Conservation (phyloP, 2,329 filamentous ascomycete species). For the Fusarium sp. region DNA sequence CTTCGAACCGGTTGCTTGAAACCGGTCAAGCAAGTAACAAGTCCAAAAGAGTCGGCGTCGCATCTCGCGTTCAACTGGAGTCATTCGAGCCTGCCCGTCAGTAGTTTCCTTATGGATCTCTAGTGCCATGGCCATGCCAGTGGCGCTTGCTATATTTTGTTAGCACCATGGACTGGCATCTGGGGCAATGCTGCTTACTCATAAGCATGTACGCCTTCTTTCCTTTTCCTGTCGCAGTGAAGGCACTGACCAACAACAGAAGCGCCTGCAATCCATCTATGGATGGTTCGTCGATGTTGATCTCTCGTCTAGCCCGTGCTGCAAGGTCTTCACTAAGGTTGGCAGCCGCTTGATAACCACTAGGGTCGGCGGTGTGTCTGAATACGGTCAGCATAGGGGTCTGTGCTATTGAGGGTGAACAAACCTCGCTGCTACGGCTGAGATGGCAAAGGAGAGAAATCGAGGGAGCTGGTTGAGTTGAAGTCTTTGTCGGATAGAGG, state of each 20-base stretch:
- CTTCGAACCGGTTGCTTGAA: constrained; percentile 82
- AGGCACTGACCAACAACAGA: constrained; percentile 78
- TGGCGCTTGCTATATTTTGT: constrained; percentile 69
- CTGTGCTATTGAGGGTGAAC: neutral
- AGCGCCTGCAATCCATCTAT: constrained; percentile 81
- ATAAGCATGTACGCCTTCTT: constrained; percentile 90
- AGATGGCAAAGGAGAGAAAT: constrained; percentile 66
- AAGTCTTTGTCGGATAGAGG: constrained; percentile 75
- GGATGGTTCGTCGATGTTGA: constrained; percentile 83
- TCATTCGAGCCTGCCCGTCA: constrained; percentile 68
- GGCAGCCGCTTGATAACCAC: constrained; percentile 73
- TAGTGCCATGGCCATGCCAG: constrained; percentile 84
- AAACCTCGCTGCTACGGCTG: constrained; percentile 70
- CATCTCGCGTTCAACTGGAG: constrained; percentile 76
- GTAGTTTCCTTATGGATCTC: constrained; percentile 81
- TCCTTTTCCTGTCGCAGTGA: constrained; percentile 79
- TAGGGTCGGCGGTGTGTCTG: constrained; percentile 73
- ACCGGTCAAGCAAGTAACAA: constrained; percentile 87
- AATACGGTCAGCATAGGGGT: neutral
- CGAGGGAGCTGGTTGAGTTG: constrained; percentile 72
- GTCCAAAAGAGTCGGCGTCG: constrained; percentile 87
- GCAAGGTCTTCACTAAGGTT: constrained; percentile 78
- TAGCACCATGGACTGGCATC: constrained; percentile 39
- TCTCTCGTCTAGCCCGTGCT: constrained; percentile 70
- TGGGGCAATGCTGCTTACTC: constrained; percentile 57